Conservation (phyloP, 2,329 filamentous ascomycete species). For the Trichoderma lentiforme region DNA sequence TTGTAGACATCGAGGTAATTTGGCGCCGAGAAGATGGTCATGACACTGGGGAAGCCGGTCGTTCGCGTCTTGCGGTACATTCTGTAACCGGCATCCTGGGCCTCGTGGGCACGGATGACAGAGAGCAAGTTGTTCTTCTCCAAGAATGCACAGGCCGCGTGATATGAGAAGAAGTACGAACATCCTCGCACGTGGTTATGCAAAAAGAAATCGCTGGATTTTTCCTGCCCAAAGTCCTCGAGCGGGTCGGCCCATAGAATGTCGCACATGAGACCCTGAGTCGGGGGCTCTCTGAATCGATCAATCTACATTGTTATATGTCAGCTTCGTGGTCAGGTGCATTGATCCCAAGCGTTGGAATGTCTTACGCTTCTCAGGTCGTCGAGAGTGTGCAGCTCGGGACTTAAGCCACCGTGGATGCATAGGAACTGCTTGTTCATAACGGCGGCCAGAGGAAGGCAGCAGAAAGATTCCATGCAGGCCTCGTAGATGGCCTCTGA, state of each 20-base stretch:
- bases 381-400: slow-evolving; percentile 92
- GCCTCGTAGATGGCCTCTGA: slow-evolving; percentile 94
- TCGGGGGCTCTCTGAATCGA: slow-evolving; percentile 94
- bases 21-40: slow-evolving; percentile 99
- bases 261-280: slow-evolving; percentile 97
- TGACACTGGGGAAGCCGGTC: slow-evolving; percentile 96
- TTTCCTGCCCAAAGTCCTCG: slow-evolving; percentile 98
- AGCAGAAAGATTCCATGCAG: slow-evolving; percentile 97
- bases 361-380: slow-evolving; percentile 77
- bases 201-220: slow-evolving; percentile 94
- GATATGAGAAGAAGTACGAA: slow-evolving; percentile 99
- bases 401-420: slow-evolving; percentile 94
- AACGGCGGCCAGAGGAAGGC: slow-evolving; percentile 85
- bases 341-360: background rate
- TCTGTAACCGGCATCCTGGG: slow-evolving; percentile 95
- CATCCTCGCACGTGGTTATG: slow-evolving; percentile 98
- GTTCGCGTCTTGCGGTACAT: slow-evolving; percentile 99
- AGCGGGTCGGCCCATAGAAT: slow-evolving; percentile 98
- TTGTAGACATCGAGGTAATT: slow-evolving; percentile 99
- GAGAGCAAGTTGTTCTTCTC: slow-evolving; percentile 99
- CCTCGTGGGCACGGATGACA: slow-evolving; percentile 95
- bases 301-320: slow-evolving; percentile 64
- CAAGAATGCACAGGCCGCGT: slow-evolving; percentile 91
- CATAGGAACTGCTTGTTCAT: slow-evolving; percentile 99
- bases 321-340: slow-evolving; percentile 16